phyloP scores from a whole-genome alignment of 2,329 filamentous ascomycete genomes.

The Talaromyces marneffei region DNA sequence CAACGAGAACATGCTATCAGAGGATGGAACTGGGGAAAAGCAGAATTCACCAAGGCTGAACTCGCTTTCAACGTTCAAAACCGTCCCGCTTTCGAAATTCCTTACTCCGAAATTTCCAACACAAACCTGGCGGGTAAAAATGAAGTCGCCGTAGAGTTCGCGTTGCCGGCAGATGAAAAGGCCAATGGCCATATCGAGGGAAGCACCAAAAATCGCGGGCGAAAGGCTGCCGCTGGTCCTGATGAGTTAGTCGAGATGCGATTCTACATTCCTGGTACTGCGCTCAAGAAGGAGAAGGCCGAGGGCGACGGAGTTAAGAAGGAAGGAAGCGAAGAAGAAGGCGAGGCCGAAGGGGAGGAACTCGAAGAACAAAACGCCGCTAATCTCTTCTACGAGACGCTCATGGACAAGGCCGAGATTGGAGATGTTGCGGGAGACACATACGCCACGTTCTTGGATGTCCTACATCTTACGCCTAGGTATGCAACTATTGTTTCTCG shows the following conservation, averaged over 20 bases:
- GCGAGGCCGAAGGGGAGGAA: slow-evolving; percentile 15
- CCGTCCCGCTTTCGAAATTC: slow-evolving; percentile 90
- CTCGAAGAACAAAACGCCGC: slow-evolving; percentile 88
- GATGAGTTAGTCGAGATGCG: slow-evolving; percentile 98
- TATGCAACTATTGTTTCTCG: slow-evolving; percentile 32
- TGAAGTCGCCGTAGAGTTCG: slow-evolving; percentile 93
- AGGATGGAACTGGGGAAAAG: slow-evolving; percentile 99
- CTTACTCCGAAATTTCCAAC: slow-evolving; percentile 95
- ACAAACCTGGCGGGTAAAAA: slow-evolving; percentile 97
- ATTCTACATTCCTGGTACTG: slow-evolving; percentile 93
- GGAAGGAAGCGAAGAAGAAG: slow-evolving; percentile 66
- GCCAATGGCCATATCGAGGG: slow-evolving; percentile 69
- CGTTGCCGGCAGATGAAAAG: slow-evolving; percentile 64
- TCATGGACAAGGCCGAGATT: slow-evolving; percentile 98
- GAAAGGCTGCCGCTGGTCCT: slow-evolving; percentile 79
- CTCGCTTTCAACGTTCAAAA: slow-evolving; percentile 96
- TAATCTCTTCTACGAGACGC: slow-evolving; percentile 93
- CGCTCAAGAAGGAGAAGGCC: slow-evolving; percentile 63
- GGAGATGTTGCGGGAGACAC: slow-evolving; percentile 98
- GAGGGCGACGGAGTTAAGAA: slow-evolving; percentile 57
- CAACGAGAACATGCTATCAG: slow-evolving; percentile 88
- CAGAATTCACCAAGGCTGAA: slow-evolving; percentile 92
- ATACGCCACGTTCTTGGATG: slow-evolving; percentile 93
- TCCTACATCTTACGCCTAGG: slow-evolving; percentile 93
- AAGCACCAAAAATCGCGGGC: slow-evolving; percentile 65